These are phyloP conservation scores for Alloteropsis angusta DNA, from an alignment of 202 grass and related monocot genomes.

Conservation along the genomic window DNA sequence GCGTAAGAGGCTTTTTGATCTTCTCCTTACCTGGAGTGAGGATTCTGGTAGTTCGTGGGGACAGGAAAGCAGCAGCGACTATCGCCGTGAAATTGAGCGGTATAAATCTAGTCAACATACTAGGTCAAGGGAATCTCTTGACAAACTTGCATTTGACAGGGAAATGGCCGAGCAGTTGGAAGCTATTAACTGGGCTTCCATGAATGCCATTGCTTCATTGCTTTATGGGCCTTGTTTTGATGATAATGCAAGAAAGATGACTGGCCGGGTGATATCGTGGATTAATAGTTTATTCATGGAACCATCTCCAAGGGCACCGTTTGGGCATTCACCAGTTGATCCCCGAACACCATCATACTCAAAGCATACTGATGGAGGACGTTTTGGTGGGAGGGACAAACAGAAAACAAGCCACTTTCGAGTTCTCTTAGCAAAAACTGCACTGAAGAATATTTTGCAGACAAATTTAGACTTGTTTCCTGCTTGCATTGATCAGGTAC, in stretches of 20 bases:
- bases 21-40: conserved; percentile 85
- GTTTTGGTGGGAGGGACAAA: conserved; percentile 66
- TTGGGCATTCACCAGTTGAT: conserved; percentile 84
- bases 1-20: conserved; percentile 82
- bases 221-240: conserved; percentile 98
- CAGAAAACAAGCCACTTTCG: conserved; percentile 70
- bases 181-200: conserved; percentile 85
- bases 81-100: conserved; percentile 86
- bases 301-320: conserved; percentile 53
- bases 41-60: conserved; percentile 70
- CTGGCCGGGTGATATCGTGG: conserved; percentile 70
- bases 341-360: conserved; percentile 81
- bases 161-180: conserved; percentile 85
- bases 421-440: conserved; percentile 88
- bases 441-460: conserved; percentile 80
- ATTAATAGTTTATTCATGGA: conserved; percentile 77
- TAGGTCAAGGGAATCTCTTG: conserved; percentile 90
- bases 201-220: conserved; percentile 90
- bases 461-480: conserved; percentile 94
- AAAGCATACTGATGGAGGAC: conserved; percentile 65
- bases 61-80: conserved; percentile 56
- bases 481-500: conserved; percentile 93
- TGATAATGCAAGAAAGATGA: conserved; percentile 97
- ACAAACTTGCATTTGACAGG: conserved; percentile 90
- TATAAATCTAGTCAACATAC: conserved; percentile 88